phyloP scores from a whole-genome alignment of 2,329 filamentous ascomycete species.

The Tolypocladium ovalisporum region DNA sequence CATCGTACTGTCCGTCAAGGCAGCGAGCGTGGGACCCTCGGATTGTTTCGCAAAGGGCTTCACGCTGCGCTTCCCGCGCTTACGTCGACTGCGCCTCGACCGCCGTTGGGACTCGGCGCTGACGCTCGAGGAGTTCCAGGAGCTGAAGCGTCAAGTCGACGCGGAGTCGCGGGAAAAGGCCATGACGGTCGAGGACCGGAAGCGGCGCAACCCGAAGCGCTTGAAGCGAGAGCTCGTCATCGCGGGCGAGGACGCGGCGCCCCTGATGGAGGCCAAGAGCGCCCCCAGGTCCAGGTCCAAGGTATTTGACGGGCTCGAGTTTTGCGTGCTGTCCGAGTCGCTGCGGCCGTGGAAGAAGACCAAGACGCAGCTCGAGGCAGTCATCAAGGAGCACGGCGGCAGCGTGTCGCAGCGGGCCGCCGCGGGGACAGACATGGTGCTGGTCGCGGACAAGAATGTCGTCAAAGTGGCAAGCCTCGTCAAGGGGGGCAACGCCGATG shows the following conservation, averaged over 20 bases:
- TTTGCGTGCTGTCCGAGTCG: slow-evolving; percentile 76
- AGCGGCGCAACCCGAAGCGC: slow-evolving; percentile 41
- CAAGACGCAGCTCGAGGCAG: slow-evolving; percentile 67
- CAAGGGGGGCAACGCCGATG: slow-evolving; percentile 58
- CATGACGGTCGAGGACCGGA: slow-evolving; percentile 66
- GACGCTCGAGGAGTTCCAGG: slow-evolving; percentile 65
- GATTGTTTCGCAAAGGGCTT: slow-evolving; percentile 67
- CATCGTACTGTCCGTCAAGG: slow-evolving; percentile 80
- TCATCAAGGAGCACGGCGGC: slow-evolving; percentile 79
- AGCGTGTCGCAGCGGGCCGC: slow-evolving; percentile 64
- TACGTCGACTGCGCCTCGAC: slow-evolving; percentile 71
- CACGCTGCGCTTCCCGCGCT: slow-evolving; percentile 85
- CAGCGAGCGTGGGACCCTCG: slow-evolving; percentile 62
- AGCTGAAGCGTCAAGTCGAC: slow-evolving; percentile 58
- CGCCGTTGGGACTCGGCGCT: slow-evolving; percentile 75
- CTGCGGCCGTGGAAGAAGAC: slow-evolving; percentile 57
- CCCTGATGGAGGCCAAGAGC: slow-evolving; percentile 21
- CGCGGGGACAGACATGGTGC: slow-evolving; percentile 50
- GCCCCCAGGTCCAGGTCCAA: slow-evolving; percentile 35
- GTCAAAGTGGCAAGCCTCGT: slow-evolving; percentile 78
- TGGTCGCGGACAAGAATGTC: slow-evolving; percentile 68
- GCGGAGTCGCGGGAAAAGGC: slow-evolving; percentile 61
- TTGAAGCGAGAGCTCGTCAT: slow-evolving; percentile 62
- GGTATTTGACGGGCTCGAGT: slow-evolving; percentile 65
- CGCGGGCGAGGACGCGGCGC: slow-evolving; percentile 49